Percentiles rank a stretch among this genome's conserved stretches.
phyloP scores from a whole-genome alignment of 805 yeast species.

The Metschnikowia borealis region DNA sequence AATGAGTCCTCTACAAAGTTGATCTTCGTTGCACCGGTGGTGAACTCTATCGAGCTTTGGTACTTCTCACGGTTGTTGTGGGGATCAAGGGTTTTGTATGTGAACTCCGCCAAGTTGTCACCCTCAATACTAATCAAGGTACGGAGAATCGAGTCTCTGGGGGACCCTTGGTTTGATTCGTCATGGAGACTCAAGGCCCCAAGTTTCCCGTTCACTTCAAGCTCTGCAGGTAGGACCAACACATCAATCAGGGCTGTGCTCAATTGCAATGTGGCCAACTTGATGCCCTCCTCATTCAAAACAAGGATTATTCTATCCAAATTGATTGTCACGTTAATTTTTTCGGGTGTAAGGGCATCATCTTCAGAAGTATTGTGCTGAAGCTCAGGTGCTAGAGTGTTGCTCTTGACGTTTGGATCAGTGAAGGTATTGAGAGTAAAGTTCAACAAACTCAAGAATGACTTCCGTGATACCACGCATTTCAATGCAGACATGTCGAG shows the following conservation, averaged over 20 bases:
- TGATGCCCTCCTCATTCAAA: conserved; percentile 77
- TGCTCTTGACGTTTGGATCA: conserved; percentile 59
- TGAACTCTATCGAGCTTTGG: conserved; percentile 55
- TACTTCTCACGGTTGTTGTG: conserved; percentile 46
- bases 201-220: conserved; percentile 66
- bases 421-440: conserved; percentile 85
- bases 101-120: conserved; percentile 71
- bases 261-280: conserved; percentile 72
- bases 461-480: conserved; percentile 70
- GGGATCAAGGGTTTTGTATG: conserved; percentile 74
- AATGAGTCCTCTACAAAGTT: conserved; percentile 82
- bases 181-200: conserved; percentile 80
- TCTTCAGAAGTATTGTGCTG: conserved; percentile 62
- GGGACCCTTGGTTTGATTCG: conserved; percentile 63
- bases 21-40: conserved; percentile 70
- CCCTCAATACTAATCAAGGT: conserved; percentile 78
- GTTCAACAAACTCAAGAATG: conserved; percentile 73
- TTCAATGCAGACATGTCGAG: conserved; percentile 75
- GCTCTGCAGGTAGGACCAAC: conserved; percentile 65
- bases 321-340: conserved; percentile 62
- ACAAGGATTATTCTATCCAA: conserved; percentile 71
- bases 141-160: conserved; percentile 56
- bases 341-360: conserved; percentile 62
- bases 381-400: conserved; percentile 64
- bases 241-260: conserved; percentile 69